A percentile compares a stretch with the other conserved stretches of the same genome.
Conservation (phyloP, 23 red algal genomes). For the Gracilariopsis chorda region DNA sequence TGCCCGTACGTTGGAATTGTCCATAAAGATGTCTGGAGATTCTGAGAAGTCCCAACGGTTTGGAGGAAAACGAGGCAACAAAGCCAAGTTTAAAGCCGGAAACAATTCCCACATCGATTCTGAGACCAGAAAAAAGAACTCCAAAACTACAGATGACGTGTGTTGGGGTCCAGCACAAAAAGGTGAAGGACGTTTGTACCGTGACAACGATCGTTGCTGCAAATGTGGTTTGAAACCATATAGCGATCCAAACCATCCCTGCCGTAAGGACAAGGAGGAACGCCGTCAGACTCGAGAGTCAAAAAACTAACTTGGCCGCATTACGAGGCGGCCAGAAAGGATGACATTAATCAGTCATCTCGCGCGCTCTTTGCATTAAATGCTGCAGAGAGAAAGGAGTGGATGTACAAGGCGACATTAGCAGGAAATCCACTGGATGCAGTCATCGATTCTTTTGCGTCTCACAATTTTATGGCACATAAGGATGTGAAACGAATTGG, state of each 20-base stretch:
- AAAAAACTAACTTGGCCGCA: slow-evolving; percentile 41
- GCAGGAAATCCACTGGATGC: not conserved
- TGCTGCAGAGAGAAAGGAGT: not conserved
- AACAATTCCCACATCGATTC: no score
- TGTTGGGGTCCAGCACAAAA: slow-evolving; percentile 23
- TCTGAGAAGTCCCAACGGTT: no score
- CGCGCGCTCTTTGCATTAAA: not conserved
- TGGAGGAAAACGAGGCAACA: no score
- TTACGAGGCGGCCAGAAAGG: not conserved
- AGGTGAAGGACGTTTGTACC: slow-evolving; percentile 14
- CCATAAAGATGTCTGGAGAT: not conserved
- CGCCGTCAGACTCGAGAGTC: not conserved
- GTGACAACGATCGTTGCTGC: not conserved
- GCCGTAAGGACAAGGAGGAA: not conserved
- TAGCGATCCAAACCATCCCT: slow-evolving; percentile 24
- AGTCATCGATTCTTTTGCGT: slow-evolving; percentile 27
- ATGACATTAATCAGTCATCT: not conserved
- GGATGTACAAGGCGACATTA: not conserved
- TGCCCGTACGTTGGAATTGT: not conserved
- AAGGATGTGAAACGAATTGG: not conserved
- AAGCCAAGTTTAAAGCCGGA: no score
- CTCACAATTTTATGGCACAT: slow-evolving; percentile 30
- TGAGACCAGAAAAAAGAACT: not conserved
- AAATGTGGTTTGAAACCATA: not conserved
- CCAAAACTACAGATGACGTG: not conserved